Evolutionary conservation across 2,329 filamentous ascomycete genomes (phyloP), one percentile per base, ranked within the genome.

Genomic region (Gnomoniopsis smithogilvyi): DNA sequence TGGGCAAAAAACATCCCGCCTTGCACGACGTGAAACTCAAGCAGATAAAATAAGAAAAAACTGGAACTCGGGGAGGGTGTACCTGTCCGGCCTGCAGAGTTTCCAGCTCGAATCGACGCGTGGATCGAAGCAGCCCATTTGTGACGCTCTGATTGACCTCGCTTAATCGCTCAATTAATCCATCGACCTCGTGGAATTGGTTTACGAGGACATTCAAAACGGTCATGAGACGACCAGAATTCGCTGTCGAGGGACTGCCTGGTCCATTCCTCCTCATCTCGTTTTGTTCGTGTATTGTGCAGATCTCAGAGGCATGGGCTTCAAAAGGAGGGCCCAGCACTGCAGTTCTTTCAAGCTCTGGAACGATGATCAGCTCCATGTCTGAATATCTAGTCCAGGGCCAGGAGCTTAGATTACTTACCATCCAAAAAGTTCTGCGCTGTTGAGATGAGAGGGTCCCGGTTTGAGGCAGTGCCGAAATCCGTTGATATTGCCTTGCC

Each of bases 351-450:
- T 84, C 81, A 33, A 84, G 68, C 54, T 81, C 80, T 82, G 54
- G 1, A 55, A n/a, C 19, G 14, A 52, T 8, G 51, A 14, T 51
- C 30, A 52, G 33, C 2, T 24, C 24, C 47, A 26, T 10, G 2
- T 54, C 17, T 11, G 6, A 19, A 19, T 7, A 11, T 43, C 14
- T 17, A 21, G 1, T 21, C 4, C 15, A 21, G 21, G 2, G 6
- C 22, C 19, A 30, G 7, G 6, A 21, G 15, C 12, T 34, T 8
- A 12, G 8, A 14, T 1, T 6, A 65, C 74, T 66, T 70, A 82
- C 80, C 78, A 66, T 84, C 81, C 21, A 85, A 69, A 59, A 83
- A 83, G 57, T 78, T 74, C 52, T 75, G 73, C 10, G 76, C 76
- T 46, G 76, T 71, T 41, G 67, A 67, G 1, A 76, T 64, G 8